Conservation (phyloP, 1,139 yeast genomes). For the Kodamaea derodonti region DNA sequence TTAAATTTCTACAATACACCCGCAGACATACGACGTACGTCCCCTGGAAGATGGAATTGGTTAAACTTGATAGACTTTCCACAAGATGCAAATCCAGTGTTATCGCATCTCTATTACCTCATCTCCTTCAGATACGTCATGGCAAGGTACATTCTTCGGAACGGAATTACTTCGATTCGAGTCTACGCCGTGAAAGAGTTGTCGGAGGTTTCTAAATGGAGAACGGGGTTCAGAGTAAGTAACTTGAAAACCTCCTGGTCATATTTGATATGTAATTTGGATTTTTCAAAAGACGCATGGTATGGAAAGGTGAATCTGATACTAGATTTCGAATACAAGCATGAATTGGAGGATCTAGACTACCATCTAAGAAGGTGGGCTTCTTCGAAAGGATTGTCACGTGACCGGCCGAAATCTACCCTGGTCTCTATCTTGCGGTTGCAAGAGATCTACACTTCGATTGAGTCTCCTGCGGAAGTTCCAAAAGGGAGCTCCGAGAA, state of each 20-base stretch:
- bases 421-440: no score
- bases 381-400: no score
- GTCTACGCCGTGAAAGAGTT: neutral
- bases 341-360: neutral
- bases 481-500: neutral
- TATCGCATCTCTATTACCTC: conserved; percentile 39
- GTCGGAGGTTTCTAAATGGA: no score
- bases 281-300: conserved; percentile 29
- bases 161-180: neutral
- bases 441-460: conserved; percentile 32
- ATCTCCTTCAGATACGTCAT: conserved; percentile 33
- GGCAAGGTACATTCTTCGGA: conserved; percentile 1
- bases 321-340: neutral
- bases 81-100: conserved; percentile 13
- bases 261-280: conserved; percentile 31
- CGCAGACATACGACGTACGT: neutral
- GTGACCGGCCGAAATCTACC: no score
- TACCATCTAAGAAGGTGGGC: neutral
- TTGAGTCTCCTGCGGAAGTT: conserved; percentile 32
- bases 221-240: no score
- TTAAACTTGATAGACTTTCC: conserved; percentile 33
- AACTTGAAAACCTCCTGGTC: conserved; percentile 28
- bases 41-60: conserved; percentile 45
- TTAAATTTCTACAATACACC: conserved; percentile 43
- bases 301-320: neutral